These are phyloP conservation scores for Ophiostoma quercus DNA, from an alignment of 2,329 filamentous ascomycete genomes.

Conservation along the genomic window DNA sequence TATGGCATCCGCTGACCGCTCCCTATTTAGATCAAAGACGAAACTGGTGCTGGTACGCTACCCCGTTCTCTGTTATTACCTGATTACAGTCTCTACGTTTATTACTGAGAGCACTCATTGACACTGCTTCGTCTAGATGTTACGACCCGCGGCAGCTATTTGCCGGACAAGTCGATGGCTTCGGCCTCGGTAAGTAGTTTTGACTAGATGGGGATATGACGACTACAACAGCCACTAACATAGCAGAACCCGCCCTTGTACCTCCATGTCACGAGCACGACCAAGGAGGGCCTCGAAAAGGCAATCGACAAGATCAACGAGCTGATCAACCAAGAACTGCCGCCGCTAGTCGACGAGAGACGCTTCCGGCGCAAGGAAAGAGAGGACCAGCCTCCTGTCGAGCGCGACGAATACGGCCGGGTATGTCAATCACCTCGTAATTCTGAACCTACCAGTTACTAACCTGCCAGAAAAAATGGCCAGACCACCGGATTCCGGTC, in stretches of 20 bases:
- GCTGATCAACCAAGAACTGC: conserved; percentile 91
- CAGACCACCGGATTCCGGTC: conserved; percentile 90
- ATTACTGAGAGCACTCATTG: conserved; percentile 17
- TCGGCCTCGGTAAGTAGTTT: conserved; percentile 65
- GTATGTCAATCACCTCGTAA: conserved; percentile 56
- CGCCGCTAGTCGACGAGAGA: conserved; percentile 89
- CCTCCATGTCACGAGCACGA: conserved; percentile 89
- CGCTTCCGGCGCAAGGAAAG: conserved; percentile 71
- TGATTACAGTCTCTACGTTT: background rate
- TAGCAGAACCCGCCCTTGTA: conserved; percentile 87
- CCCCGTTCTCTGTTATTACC: conserved; percentile 29
- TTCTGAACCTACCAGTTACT: background rate
- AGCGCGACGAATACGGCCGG: conserved; percentile 63
- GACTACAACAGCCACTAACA: conserved; percentile 15
- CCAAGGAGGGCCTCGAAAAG: conserved; percentile 83
- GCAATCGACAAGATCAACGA: conserved; percentile 87
- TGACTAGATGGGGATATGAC: background rate
- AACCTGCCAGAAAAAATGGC: conserved; percentile 65
- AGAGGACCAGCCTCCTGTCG: conserved; percentile 53
- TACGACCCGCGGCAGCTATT: conserved; percentile 93
- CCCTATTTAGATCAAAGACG: conserved; percentile 92
- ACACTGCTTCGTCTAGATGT: conserved; percentile 68
- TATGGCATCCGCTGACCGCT: conserved; percentile 86
- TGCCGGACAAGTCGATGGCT: conserved; percentile 96
- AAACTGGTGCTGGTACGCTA: conserved; percentile 98